Evolutionary conservation across 345 rosid species (phyloP).

Genomic region (Ceriops tagal): DNA sequence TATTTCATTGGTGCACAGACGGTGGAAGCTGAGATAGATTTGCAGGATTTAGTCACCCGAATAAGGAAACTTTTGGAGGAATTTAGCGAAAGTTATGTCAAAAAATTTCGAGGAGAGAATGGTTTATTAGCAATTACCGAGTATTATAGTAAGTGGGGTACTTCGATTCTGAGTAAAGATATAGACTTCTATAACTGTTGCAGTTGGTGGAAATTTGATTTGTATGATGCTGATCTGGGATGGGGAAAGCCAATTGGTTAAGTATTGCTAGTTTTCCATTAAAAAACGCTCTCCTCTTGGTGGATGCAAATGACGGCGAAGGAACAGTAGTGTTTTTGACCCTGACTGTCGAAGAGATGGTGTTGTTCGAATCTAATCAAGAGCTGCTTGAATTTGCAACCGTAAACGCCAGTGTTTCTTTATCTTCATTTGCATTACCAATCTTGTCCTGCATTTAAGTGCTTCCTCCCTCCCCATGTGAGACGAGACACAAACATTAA

Average conservation of each 20-base stretch:
- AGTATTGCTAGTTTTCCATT: background rate
- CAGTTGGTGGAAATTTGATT: slow-evolving; percentile 14
- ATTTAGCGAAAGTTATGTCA: slow-evolving; percentile 5
- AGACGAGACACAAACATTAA: too few species aligned
- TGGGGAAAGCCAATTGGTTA: slow-evolving; percentile 19
- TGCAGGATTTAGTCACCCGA: background rate
- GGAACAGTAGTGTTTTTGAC: slow-evolving; percentile 17
- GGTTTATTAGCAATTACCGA: background rate
- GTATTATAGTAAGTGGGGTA: background rate
- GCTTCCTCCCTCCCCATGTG: too few species aligned
- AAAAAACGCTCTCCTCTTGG: background rate
- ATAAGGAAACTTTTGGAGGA: slow-evolving; percentile 13
- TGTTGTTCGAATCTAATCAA: slow-evolving; percentile 3
- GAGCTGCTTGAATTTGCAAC: slow-evolving; percentile 18
- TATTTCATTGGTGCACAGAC: background rate
- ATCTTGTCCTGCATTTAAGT: background rate
- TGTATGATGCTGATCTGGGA: slow-evolving; percentile 16
- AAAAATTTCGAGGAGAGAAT: background rate
- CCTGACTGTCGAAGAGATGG: slow-evolving; percentile 11
- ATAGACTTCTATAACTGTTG: slow-evolving; percentile 4
- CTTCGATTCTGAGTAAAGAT: background rate
- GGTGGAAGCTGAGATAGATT: background rate
- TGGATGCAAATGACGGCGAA: slow-evolving; percentile 17
- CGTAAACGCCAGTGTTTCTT: background rate
- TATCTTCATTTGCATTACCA: background rate